phyloP scores from a whole-genome alignment of 2,329 filamentous ascomycete genomes.

The Knoxdaviesia capensis region DNA sequence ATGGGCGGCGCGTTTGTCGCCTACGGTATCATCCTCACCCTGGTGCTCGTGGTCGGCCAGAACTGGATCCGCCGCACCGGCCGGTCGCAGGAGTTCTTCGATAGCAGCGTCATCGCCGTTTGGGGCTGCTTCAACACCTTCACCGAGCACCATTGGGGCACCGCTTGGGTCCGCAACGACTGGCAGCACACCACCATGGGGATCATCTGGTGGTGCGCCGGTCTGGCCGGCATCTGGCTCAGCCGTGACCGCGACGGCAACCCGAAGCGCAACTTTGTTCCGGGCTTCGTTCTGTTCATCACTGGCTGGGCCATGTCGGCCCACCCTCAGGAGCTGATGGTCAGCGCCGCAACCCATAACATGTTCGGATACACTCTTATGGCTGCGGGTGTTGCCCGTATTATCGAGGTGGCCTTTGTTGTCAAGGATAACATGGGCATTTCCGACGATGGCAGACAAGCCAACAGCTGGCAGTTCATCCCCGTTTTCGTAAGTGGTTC shows the following conservation, averaged over 20 bases:
- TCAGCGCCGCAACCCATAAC: conserved; percentile 73
- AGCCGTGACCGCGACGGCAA: conserved; percentile 64
- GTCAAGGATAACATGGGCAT: conserved; percentile 50
- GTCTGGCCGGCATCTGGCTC: conserved; percentile 79
- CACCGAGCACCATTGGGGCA: conserved; percentile 89
- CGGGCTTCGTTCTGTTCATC: conserved; percentile 72
- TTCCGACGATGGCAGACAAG: conserved; percentile 45
- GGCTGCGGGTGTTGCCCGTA: conserved; percentile 63
- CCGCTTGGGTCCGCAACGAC: conserved; percentile 77
- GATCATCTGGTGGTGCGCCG: conserved; percentile 95
- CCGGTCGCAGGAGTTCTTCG: conserved; percentile 90
- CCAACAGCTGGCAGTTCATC: conserved; percentile 38
- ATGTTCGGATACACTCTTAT: conserved; percentile 93
- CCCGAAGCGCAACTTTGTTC: conserved; percentile 83
- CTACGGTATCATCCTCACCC: conserved; percentile 74
- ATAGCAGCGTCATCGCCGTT: conserved; percentile 71
- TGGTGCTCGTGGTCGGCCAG: conserved; percentile 76
- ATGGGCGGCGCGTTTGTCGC: conserved; percentile 95
- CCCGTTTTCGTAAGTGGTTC: conserved; percentile 31
- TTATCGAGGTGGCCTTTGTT: conserved; percentile 83
- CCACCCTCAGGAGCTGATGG: conserved; percentile 65
- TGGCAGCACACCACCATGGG: conserved; percentile 99
- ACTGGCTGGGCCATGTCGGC: conserved; percentile 93
- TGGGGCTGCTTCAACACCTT: conserved; percentile 99
- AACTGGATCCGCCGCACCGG: conserved; percentile 65